phyloP scores from a whole-genome alignment of 1,284 basidiomycete genomes.

The Pseudozyma flocculosa region DNA sequence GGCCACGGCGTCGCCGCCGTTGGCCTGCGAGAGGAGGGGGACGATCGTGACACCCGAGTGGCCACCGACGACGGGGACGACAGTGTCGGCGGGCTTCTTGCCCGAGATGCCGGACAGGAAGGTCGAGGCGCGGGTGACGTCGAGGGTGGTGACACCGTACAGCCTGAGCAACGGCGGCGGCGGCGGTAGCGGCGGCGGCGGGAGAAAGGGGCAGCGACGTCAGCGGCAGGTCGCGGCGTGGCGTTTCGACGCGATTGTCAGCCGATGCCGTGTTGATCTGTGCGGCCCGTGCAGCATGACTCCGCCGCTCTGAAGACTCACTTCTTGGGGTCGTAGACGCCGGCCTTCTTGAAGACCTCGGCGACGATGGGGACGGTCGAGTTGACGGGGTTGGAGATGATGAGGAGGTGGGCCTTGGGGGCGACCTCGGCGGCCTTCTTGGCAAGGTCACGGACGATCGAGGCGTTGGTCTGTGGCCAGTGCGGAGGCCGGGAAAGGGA shows the following conservation, averaged over 20 bases:
- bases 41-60: conserved; percentile 97
- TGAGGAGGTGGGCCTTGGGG: conserved; percentile 85
- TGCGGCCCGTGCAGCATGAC: too few relatives aligned
- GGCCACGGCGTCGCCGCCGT: conserved; percentile 66
- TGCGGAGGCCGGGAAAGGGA: too few relatives aligned
- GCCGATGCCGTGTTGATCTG: too few relatives aligned
- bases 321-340: conserved; percentile 79
- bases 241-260: too few relatives aligned
- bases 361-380: conserved; percentile 95
- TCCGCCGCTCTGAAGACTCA: too few relatives aligned
- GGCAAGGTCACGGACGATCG: conserved; percentile 94
- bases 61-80: conserved; percentile 89
- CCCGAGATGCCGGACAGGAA: conserved; percentile 76
- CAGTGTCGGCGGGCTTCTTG: conserved; percentile 65
- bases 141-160: conserved; percentile 90
- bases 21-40: conserved; percentile 88
- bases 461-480: conserved; percentile 82
- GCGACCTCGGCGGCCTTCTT: conserved; percentile 79
- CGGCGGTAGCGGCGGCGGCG: too few relatives aligned
- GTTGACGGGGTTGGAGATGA: conserved; percentile 82
- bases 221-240: too few relatives aligned
- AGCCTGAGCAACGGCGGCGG: too few relatives aligned
- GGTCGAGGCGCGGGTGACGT: conserved; percentile 90
- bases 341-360: conserved; percentile 85
- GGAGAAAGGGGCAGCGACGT: too few relatives aligned